phyloP scores from a whole-genome alignment of 2,329 filamentous ascomycete species.

The Onygenales sp. region DNA sequence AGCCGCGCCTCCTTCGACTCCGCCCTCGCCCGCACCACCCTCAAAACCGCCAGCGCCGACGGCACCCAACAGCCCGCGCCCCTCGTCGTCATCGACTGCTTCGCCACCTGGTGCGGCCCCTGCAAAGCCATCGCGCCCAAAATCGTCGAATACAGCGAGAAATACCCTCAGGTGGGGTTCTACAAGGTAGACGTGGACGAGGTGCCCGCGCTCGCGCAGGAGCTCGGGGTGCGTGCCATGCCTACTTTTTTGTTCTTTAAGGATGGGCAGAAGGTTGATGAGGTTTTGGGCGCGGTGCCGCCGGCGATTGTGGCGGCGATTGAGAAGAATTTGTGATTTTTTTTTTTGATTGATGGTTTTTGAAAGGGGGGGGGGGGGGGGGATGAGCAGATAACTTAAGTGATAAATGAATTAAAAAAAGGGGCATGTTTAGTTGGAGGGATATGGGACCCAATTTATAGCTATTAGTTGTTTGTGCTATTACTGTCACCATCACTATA shows the following conservation, averaged over 20 bases:
- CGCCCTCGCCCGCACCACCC: constrained; percentile 42
- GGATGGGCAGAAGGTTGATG: constrained; percentile 24
- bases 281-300: constrained; percentile 57
- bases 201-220: constrained; percentile 39
- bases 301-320: constrained; percentile 42
- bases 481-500: neutral
- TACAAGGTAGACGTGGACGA: constrained; percentile 48
- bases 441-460: too few relatives aligned
- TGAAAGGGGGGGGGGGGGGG: too few relatives aligned
- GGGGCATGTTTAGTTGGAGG: too few relatives aligned
- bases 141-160: constrained; percentile 42
- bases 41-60: constrained; percentile 41
- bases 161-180: constrained; percentile 42
- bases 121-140: constrained; percentile 47
- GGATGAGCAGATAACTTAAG: too few relatives aligned
- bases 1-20: constrained; percentile 32
- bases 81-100: constrained; percentile 47
- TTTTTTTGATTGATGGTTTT: too few relatives aligned
- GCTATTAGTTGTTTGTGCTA: too few relatives aligned
- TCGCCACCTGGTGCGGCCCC: constrained; percentile 48
- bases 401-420: too few relatives aligned
- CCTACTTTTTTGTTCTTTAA: constrained; percentile 34
- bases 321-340: constrained; percentile 5
- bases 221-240: constrained; percentile 42
- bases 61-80: constrained; percentile 25